Evolutionary conservation across 148 eudicot genomes (phyloP), one percentile per base, ranked within the genome.

Genomic region (Oxyria digyna): DNA sequence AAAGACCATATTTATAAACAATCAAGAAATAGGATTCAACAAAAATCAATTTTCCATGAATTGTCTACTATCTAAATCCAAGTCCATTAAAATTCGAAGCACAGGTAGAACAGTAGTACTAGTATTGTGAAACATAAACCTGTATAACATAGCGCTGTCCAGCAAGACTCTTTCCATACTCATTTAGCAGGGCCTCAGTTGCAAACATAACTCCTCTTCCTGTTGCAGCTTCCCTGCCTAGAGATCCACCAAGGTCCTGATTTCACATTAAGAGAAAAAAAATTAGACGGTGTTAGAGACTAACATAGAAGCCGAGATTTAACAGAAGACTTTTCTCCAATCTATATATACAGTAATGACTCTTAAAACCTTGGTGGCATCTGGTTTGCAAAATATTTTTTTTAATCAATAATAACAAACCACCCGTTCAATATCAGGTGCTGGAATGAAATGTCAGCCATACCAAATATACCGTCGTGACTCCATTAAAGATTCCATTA

Each of bases 161-260:
- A 50, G 99, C 77, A 62, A 95, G 83, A 76, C 85, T 75, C 84
- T 85, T 84, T 29, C 97, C 99, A 29, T 87, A 69, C 70, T 95
- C 99, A 52, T 84, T 84, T 42, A 95, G 86, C 78, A 95, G 77
- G 55, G 99, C 97, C 75, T 95, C 96, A 7, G 96, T 87, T 49
- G 91, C 97, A 77, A 91, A 91, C 37, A 95, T 85, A 33, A 85
- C 99, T 42, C 99, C 99, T 80, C 97, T 85, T 74, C 99, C 99
- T 5, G 99, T 95, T 21, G 99, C 97, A 15, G 99, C 97, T 78
- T 95, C 99, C 80, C 99, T 81, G 67, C 99, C 99, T 18, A 95
- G 89, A 49, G 99, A 95, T 78, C 99, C 99, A 74, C 99, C 99
- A 43, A 95, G 97, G 82, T 91, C 99, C 99, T 94, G 78, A 72